These are phyloP conservation scores for Urtica urens DNA, from an alignment of 306 rosid genomes.

Conservation along the genomic window DNA sequence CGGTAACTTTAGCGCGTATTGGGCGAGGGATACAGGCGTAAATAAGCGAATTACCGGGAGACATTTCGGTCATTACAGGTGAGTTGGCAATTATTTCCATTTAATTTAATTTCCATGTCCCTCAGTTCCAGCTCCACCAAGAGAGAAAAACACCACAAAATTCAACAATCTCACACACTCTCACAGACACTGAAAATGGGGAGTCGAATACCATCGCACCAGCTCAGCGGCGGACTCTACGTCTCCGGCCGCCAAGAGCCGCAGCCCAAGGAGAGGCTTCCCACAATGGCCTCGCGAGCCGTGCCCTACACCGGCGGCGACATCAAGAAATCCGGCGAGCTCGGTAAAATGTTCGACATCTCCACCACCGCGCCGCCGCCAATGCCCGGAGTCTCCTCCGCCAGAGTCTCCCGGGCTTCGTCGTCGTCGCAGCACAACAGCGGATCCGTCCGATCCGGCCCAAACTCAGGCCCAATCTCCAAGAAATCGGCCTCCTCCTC, in stretches of 20 bases:
- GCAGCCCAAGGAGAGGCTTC: conserved; percentile 58
- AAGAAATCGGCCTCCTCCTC: conserved; percentile 46
- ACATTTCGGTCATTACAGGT: too few relatives aligned
- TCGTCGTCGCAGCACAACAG: conserved; percentile 58
- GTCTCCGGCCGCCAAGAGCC: conserved; percentile 89
- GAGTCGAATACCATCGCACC: conserved; percentile 74
- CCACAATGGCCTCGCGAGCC: conserved; percentile 80
- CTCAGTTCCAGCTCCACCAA: conserved; percentile 13
- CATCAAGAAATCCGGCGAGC: conserved; percentile 88
- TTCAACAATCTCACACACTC: conserved; percentile 12
- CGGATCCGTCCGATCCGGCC: conserved; percentile 75
- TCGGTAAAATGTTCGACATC: conserved; percentile 80
- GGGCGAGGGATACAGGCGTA: conserved; percentile 33
- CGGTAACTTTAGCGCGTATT: too few relatives aligned
- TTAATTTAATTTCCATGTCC: conserved; percentile 26
- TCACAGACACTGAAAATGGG: conserved; percentile 36
- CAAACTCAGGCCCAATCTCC: conserved; percentile 49
- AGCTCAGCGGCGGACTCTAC: conserved; percentile 80
- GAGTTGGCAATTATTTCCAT: conserved; percentile 27
- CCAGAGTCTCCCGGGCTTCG: too few relatives aligned
- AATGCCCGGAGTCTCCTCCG: conserved; percentile 4
- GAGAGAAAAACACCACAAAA: neutral
- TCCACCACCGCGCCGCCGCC: conserved; percentile 28
- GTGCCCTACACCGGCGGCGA: conserved; percentile 94
- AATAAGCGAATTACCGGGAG: conserved; percentile 13